phyloP scores from a whole-genome alignment of 2,329 filamentous ascomycete species.

The Hypoxylon sp. region DNA sequence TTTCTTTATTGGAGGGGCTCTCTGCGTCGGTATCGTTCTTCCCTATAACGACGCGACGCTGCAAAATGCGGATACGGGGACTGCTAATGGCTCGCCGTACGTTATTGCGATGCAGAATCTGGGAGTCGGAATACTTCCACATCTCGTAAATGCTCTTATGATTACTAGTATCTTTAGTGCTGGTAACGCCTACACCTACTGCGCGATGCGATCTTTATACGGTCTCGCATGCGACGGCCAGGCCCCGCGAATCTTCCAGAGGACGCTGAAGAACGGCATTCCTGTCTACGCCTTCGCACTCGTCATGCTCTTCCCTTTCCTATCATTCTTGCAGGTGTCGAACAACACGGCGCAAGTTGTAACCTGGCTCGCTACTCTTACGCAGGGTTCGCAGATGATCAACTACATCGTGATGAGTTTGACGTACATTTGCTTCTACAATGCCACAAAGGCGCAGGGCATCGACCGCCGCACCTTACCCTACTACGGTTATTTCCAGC shows the following conservation, averaged over 20 bases:
- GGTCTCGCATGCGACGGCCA: conserved; percentile 71
- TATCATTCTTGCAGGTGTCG: conserved; percentile 66
- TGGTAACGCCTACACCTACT: conserved; percentile 74
- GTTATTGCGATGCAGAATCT: conserved; percentile 72
- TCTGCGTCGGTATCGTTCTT: conserved; percentile 74
- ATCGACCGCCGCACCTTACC: conserved; percentile 68
- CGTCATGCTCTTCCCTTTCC: conserved; percentile 72
- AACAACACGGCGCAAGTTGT: conserved; percentile 53
- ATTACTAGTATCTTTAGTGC: conserved; percentile 72
- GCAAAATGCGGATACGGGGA: conserved; percentile 63
- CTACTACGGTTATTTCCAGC: conserved; percentile 72
- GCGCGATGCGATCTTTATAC: conserved; percentile 72
- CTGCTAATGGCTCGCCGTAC: conserved; percentile 69
- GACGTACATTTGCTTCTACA: conserved; percentile 73
- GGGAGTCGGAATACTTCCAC: conserved; percentile 66
- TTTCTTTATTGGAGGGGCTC: conserved; percentile 77
- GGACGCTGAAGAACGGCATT: conserved; percentile 70
- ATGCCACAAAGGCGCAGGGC: conserved; percentile 66
- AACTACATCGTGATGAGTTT: conserved; percentile 73
- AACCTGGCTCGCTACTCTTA: conserved; percentile 59
- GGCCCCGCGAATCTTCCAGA: conserved; percentile 66
- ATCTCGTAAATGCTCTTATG: conserved; percentile 74
- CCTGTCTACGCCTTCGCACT: conserved; percentile 74
- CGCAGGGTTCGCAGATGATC: conserved; percentile 63
- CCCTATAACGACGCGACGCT: conserved; percentile 73